Conservation (phyloP, 2,329 filamentous ascomycete genomes). For the Graphilbum ipis-grandicollis region DNA sequence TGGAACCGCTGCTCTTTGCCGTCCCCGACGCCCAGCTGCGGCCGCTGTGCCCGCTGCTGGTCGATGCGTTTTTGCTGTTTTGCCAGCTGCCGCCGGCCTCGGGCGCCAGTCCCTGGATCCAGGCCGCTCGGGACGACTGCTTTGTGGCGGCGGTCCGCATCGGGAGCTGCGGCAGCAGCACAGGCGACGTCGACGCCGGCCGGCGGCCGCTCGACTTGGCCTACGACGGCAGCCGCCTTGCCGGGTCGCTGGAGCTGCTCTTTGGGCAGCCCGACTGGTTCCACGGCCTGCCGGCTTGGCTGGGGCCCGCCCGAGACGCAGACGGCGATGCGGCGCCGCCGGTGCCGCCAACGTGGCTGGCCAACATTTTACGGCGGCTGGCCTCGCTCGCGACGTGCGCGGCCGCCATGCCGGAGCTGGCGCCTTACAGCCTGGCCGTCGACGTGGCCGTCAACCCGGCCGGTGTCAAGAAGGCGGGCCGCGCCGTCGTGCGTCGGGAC, state of each 20-base stretch:
- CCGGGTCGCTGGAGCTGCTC: constrained; percentile 23
- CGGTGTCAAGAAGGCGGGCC: constrained; percentile 52
- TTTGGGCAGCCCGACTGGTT: constrained; percentile 7
- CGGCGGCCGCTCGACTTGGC: constrained; percentile 2
- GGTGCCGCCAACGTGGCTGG: constrained; percentile 27
- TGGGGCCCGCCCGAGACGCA: not conserved
- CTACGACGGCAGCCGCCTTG: constrained; percentile 11
- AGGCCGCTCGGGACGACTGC: constrained; percentile 29
- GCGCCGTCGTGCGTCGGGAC: constrained; percentile 51
- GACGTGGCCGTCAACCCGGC: constrained; percentile 36
- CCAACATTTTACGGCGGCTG: constrained; percentile 39
- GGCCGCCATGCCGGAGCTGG: constrained; percentile 36
- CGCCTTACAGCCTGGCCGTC: constrained; percentile 54
- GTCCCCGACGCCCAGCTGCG: constrained; percentile 22
- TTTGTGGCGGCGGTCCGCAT: constrained; percentile 21
- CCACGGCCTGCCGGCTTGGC: constrained; percentile 7
- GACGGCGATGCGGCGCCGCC: constrained; percentile 9
- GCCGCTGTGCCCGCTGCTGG: constrained; percentile 25
- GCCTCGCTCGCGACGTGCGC: constrained; percentile 10
- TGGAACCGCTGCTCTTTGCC: constrained; percentile 43
- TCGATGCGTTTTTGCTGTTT: constrained; percentile 58
- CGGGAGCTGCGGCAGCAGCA: constrained; percentile 13
- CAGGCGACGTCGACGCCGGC: not conserved
- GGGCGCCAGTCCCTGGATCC: constrained; percentile 11
- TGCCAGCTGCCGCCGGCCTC: constrained; percentile 40